Percentiles rank a stretch among this genome's conserved stretches.
These are phyloP conservation scores for Saccharomycopsis hybrid DNA, from an alignment of 1,139 yeast genomes.

Conservation along the genomic window DNA sequence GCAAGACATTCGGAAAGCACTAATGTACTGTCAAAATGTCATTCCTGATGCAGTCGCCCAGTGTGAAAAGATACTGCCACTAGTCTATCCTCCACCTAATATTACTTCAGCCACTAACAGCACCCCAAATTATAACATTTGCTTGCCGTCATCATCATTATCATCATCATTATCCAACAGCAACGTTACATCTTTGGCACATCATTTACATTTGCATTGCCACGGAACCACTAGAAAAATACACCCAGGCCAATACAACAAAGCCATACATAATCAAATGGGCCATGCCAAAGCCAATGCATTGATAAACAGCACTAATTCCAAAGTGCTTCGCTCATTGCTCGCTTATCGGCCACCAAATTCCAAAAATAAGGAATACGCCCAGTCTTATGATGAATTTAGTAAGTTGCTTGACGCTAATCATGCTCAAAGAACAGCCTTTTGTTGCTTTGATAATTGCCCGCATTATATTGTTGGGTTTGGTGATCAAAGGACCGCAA, in stretches of 20 bases:
- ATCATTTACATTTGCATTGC: too few relatives aligned
- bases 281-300: neutral
- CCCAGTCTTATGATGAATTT: slow-evolving; percentile 7
- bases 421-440: slow-evolving; percentile 4
- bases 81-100: too few relatives aligned
- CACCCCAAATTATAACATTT: too few relatives aligned
- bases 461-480: slow-evolving; percentile 16
- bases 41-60: too few relatives aligned
- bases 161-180: too few relatives aligned
- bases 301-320: neutral
- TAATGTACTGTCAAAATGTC: too few relatives aligned
- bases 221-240: too few relatives aligned
- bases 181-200: too few relatives aligned
- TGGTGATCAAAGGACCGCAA: slow-evolving; percentile 17
- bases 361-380: slow-evolving; percentile 2
- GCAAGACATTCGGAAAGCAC: too few relatives aligned
- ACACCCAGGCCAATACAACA: neutral
- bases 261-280: neutral
- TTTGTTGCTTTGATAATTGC: slow-evolving; percentile 18
- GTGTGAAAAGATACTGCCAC: too few relatives aligned
- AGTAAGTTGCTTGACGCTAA: slow-evolving; percentile 12
- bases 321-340: neutral
- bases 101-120: too few relatives aligned
- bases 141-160: too few relatives aligned
- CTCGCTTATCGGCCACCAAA: neutral